These are phyloP conservation scores for Jaltomata sinuosa DNA, from an alignment of 257 asterid genomes.

Conservation along the genomic window DNA sequence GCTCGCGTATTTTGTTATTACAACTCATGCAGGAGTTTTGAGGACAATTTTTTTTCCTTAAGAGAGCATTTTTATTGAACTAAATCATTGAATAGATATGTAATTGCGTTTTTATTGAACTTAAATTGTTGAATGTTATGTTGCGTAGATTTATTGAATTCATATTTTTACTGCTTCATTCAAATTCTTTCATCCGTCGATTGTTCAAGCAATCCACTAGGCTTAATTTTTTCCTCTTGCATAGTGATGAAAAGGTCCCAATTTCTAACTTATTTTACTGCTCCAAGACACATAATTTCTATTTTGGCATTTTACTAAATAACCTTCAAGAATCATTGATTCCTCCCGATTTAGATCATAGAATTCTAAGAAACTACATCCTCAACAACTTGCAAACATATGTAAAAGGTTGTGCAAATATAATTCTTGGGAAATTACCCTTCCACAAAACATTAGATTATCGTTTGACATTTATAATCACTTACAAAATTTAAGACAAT, in stretches of 20 bases:
- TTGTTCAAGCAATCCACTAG: too few species aligned
- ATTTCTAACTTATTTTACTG: constrained; percentile 57
- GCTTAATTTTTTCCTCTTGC: too few species aligned
- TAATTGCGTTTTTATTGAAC: background rate
- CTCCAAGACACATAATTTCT: constrained; percentile 62
- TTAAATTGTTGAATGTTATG: background rate
- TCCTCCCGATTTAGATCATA: constrained; percentile 22
- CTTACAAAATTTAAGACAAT: too few species aligned
- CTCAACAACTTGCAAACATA: too few species aligned
- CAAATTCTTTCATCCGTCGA: too few species aligned
- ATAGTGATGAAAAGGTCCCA: background rate
- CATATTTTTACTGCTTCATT: background rate
- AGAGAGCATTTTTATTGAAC: background rate
- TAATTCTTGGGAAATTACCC: too few species aligned
- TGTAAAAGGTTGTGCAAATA: too few species aligned
- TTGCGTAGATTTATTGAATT: background rate
- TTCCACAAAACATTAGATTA: too few species aligned
- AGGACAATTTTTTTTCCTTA: background rate
- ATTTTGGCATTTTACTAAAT: constrained; percentile 29
- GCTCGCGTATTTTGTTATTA: background rate
- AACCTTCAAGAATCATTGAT: constrained; percentile 46
- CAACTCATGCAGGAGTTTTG: background rate
- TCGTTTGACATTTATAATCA: too few species aligned
- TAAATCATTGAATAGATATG: background rate
- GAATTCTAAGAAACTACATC: too few species aligned